A percentile compares a stretch with the other conserved stretches of the same genome.
Evolutionary conservation across 129 eudicot species (phyloP).

Genomic region (Mikania micrantha): DNA sequence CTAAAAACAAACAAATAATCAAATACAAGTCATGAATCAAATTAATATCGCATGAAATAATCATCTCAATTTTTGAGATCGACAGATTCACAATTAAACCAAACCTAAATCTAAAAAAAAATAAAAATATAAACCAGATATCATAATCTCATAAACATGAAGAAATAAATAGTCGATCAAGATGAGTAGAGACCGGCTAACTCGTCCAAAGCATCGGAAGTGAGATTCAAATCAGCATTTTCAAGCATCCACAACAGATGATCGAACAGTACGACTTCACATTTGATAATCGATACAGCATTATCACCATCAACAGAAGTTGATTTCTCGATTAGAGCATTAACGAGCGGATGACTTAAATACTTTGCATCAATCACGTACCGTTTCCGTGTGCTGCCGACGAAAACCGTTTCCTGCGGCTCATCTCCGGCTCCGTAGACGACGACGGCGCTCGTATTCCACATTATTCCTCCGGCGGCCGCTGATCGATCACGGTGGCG

Average conservation of each 20-base stretch:
- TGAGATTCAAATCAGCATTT: conserved; percentile 44
- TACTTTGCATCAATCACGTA: conserved; percentile 58
- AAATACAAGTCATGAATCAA: not conserved
- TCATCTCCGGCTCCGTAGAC: conserved; percentile 18
- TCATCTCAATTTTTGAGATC: conserved; percentile 9
- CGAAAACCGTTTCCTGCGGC: conserved; percentile 35
- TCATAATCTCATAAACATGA: not conserved
- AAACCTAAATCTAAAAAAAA: conserved; percentile 11
- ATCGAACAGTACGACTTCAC: conserved; percentile 73
- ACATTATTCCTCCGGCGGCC: conserved; percentile 9
- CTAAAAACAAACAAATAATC: not conserved
- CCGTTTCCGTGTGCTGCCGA: conserved; percentile 66
- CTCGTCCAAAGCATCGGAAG: conserved; percentile 56
- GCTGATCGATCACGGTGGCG: not conserved
- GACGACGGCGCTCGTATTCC: conserved; percentile 19
- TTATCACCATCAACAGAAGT: not conserved
- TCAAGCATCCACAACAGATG: conserved; percentile 79
- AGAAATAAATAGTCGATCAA: no score
- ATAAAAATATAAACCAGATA: not conserved
- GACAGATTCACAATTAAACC: conserved; percentile 9
- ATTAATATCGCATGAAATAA: conserved; percentile 4
- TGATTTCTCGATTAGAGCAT: conserved; percentile 53
- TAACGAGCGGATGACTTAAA: conserved; percentile 57
- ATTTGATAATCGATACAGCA: conserved; percentile 34
- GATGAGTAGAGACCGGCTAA: conserved; percentile 51